Conservation (phyloP, 2,329 filamentous ascomycete genomes). For the Claviceps citrina region DNA sequence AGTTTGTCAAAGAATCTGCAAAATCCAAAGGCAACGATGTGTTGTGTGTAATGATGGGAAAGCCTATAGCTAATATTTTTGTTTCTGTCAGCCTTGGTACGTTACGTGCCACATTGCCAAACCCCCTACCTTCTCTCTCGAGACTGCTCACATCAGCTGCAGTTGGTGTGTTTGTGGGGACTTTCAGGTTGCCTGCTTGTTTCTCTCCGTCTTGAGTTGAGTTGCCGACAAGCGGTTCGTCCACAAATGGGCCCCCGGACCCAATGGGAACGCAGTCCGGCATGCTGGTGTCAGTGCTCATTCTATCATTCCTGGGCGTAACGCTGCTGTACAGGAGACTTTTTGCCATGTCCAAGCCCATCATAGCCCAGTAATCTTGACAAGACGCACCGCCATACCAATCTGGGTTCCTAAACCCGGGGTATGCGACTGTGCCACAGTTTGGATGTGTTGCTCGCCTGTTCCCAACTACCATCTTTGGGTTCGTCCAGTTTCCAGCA, state of each 20-base stretch:
- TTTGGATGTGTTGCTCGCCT: constrained; percentile 7
- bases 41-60: constrained; percentile 10
- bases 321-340: constrained; percentile 5
- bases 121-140: constrained; percentile 10
- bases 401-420: constrained; percentile 7
- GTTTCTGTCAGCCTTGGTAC: not conserved
- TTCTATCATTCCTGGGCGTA: constrained; percentile 6
- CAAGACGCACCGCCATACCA: constrained; percentile 13
- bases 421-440: not conserved
- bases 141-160: constrained; percentile 7
- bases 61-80: constrained; percentile 6
- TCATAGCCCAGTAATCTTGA: constrained; percentile 15
- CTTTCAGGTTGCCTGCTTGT: constrained; percentile 16
- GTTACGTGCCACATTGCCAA: not conserved
- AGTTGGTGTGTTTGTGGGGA: constrained; percentile 29
- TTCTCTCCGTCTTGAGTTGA: constrained; percentile 20
- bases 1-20: constrained; percentile 29
- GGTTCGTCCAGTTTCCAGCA: not conserved
- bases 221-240: constrained; percentile 8
- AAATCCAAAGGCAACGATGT: constrained; percentile 18
- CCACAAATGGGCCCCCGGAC: constrained; percentile 6
- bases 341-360: constrained; percentile 9
- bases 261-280: constrained; percentile 21
- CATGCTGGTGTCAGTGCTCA: constrained; percentile 27
- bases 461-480: not conserved